A percentile compares a stretch with the other conserved stretches of the same genome.
Conservation (phyloP, 1,139 yeast species). For the Saccharomycopsis hybrid region DNA sequence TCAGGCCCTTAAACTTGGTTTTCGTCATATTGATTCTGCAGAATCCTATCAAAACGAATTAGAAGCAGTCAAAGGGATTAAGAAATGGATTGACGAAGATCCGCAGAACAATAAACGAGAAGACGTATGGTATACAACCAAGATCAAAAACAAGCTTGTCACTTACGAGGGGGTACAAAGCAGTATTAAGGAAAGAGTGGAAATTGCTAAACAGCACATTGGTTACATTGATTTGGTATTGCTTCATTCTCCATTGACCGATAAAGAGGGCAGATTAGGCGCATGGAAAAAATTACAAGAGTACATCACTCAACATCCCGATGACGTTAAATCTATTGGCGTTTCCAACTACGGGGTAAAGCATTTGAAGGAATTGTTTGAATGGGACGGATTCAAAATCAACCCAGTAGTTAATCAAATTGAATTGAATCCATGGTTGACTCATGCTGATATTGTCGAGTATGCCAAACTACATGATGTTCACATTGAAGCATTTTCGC, state of each 20-base stretch:
- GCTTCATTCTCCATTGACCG: constrained; percentile 33
- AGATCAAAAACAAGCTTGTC: constrained; percentile 27
- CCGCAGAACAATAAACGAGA: constrained; percentile 39
- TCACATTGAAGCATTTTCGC: constrained; percentile 60
- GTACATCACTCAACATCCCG: constrained; percentile 36
- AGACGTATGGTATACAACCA: constrained; percentile 69
- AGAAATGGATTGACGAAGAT: constrained; percentile 44
- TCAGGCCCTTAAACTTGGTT: constrained; percentile 54
- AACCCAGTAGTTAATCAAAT: constrained; percentile 65
- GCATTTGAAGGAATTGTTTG: constrained; percentile 34
- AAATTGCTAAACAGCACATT: constrained; percentile 26
- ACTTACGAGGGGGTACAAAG: constrained; percentile 29
- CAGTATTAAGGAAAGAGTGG: constrained; percentile 30
- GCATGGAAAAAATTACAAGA: constrained; percentile 43
- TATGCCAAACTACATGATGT: constrained; percentile 47
- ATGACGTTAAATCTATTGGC: constrained; percentile 33
- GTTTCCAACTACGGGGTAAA: constrained; percentile 38
- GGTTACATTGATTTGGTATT: constrained; percentile 32
- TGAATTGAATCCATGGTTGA: constrained; percentile 63
- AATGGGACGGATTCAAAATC: constrained; percentile 33
- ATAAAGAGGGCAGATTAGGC: constrained; percentile 30
- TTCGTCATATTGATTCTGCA: constrained; percentile 66
- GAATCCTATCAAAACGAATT: constrained; percentile 49
- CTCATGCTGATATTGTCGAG: constrained; percentile 58
- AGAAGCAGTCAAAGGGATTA: constrained; percentile 45